phyloP scores from a whole-genome alignment of 2,329 filamentous ascomycete species.

The Colletotrichum destructivum region DNA sequence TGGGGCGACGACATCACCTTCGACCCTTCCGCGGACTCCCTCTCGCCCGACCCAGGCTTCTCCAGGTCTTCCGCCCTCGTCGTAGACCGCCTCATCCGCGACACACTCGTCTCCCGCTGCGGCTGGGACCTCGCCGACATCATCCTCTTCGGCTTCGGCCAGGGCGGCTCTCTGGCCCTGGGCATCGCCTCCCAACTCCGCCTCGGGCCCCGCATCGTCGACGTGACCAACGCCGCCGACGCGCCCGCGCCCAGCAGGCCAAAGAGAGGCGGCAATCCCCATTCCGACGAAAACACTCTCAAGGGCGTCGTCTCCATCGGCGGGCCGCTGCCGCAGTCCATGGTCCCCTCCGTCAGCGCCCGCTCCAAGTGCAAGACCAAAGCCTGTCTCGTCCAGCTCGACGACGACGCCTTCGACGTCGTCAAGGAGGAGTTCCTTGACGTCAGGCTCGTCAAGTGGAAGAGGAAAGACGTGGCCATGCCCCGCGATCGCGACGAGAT shows the following conservation, averaged over 20 bases:
- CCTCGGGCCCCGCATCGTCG: constrained; percentile 52
- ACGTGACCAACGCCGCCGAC: constrained; percentile 48
- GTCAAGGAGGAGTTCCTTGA: constrained; percentile 77
- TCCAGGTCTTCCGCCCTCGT: constrained; percentile 63
- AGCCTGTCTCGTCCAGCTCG: constrained; percentile 73
- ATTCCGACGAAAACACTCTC: constrained; percentile 49
- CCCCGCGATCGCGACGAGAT: constrained; percentile 88
- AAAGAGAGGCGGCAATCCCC: constrained; percentile 20
- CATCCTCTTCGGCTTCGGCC: constrained; percentile 76
- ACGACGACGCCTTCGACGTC: constrained; percentile 73
- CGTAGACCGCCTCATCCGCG: constrained; percentile 65
- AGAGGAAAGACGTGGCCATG: constrained; percentile 83
- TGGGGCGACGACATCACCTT: constrained; percentile 79
- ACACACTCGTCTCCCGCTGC: constrained; percentile 67
- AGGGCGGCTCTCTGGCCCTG: constrained; percentile 76
- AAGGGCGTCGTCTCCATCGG: constrained; percentile 77
- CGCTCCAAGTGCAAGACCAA: constrained; percentile 73
- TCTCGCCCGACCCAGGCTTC: constrained; percentile 76
- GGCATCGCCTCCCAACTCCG: constrained; percentile 66
- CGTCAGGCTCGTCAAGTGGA: constrained; percentile 79
- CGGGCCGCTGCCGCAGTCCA: constrained; percentile 68
- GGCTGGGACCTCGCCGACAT: constrained; percentile 74
- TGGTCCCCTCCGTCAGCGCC: constrained; percentile 61
- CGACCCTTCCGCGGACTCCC: constrained; percentile 62
- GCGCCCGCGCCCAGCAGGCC: neutral